phyloP scores from a whole-genome alignment of 345 rosid genomes.

The Gossypium longicalyx region DNA sequence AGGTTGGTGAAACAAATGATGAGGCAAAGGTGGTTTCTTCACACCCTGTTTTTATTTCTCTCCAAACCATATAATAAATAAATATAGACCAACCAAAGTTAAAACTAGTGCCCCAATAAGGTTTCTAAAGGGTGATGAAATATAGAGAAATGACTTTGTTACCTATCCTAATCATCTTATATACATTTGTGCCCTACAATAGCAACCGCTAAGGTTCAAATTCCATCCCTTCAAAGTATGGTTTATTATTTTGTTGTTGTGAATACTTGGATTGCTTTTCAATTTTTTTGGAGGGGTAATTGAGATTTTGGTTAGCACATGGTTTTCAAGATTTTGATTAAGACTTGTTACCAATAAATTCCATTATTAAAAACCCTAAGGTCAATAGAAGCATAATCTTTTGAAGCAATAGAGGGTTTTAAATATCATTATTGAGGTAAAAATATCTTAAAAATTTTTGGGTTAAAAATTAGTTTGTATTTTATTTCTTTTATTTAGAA shows the following conservation, averaged over 20 bases:
- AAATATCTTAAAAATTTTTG: no score
- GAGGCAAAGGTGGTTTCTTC: not conserved
- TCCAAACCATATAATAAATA: not conserved
- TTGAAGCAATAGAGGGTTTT: no score
- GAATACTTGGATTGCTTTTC: constrained; percentile 16
- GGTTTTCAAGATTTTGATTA: constrained; percentile 31
- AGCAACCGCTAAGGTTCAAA: constrained; percentile 14
- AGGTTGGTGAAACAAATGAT: constrained; percentile 48
- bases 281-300: no score
- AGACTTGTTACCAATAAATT: constrained; percentile 26
- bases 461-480: no score
- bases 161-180: constrained; percentile 42
- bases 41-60: constrained; percentile 11
- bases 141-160: constrained; percentile 17
- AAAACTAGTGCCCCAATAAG: not conserved
- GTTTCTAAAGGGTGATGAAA: not conserved
- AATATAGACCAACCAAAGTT: not conserved
- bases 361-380: not conserved
- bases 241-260: not conserved
- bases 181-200: constrained; percentile 25
- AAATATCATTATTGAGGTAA: no score
- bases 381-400: constrained; percentile 6
- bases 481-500: no score
- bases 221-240: not conserved
- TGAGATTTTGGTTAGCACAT: constrained; percentile 13